phyloP scores from a whole-genome alignment of 2,329 filamentous ascomycete genomes.

The Alternaria arbusti region DNA sequence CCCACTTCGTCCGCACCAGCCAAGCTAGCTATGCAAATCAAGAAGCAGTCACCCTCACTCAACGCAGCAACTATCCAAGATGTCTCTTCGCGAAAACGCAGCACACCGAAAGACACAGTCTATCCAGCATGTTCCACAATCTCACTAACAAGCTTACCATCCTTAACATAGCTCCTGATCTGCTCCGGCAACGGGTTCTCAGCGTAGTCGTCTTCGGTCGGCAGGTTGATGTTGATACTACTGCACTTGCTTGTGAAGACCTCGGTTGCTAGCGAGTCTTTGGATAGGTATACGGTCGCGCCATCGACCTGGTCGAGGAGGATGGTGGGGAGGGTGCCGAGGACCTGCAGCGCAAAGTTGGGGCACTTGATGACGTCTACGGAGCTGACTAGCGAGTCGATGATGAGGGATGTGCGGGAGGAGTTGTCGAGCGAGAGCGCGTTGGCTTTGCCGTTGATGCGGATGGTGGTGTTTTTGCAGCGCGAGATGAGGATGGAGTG shows the following conservation, averaged over 20 bases:
- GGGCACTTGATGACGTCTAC: constrained; percentile 95
- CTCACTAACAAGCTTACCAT: constrained; percentile 83
- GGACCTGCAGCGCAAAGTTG: constrained; percentile 92
- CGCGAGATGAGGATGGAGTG: constrained; percentile 92
- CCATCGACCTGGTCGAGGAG: constrained; percentile 93
- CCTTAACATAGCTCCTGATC: constrained; percentile 79
- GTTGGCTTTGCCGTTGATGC: constrained; percentile 91
- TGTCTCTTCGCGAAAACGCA: background rate
- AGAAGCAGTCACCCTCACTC: background rate
- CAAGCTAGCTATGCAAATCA: background rate
- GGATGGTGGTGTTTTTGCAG: constrained; percentile 89
- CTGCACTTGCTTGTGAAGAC: constrained; percentile 89
- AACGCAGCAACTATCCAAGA: background rate
- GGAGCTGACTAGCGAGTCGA: constrained; percentile 88
- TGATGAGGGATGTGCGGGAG: constrained; percentile 78
- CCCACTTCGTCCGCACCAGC: background rate
- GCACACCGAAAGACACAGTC: background rate
- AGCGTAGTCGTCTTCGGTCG: constrained; percentile 77
- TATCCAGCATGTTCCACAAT: constrained; percentile 94
- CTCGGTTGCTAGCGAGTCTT: constrained; percentile 77
- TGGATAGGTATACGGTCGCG: constrained; percentile 83
- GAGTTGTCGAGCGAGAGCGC: constrained; percentile 97
- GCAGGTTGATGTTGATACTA: constrained; percentile 85
- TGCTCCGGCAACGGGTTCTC: constrained; percentile 90
- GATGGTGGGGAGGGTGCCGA: constrained; percentile 84